phyloP scores from a whole-genome alignment of 345 rosid species.

The Murraya paniculata region DNA sequence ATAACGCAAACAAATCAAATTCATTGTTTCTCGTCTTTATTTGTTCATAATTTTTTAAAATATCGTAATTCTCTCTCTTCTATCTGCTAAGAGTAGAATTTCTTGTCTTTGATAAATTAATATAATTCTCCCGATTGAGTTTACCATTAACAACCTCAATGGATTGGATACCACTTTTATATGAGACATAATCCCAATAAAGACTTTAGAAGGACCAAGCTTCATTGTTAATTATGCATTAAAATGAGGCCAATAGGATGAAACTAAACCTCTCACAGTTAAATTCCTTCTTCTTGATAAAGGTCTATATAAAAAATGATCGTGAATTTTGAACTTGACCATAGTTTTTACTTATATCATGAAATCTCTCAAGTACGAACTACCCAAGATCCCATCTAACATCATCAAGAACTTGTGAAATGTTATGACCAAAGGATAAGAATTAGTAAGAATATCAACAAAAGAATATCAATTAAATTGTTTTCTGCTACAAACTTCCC shows the following conservation, averaged over 20 bases:
- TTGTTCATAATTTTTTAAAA: constrained; percentile 44
- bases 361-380: constrained; percentile 44
- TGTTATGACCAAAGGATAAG: constrained; percentile 52
- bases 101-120: constrained; percentile 30
- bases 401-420: constrained; percentile 47
- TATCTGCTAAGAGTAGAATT: constrained; percentile 29
- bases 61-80: constrained; percentile 37
- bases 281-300: constrained; percentile 44
- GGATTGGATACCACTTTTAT: constrained; percentile 42
- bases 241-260: constrained; percentile 50
- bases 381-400: no score
- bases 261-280: constrained; percentile 42
- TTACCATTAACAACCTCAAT: constrained; percentile 25
- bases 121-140: constrained; percentile 36
- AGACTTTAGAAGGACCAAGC: constrained; percentile 46
- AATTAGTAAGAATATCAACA: constrained; percentile 27
- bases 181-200: constrained; percentile 51
- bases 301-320: constrained; percentile 24
- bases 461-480: constrained; percentile 44
- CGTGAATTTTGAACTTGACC: constrained; percentile 18
- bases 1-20: no score
- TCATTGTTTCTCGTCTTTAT: constrained; percentile 39
- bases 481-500: constrained; percentile 22
- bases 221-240: constrained; percentile 28
- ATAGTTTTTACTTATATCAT: constrained; percentile 26